Evolutionary conservation across 176 grass and related monocot species (phyloP).

Genomic region (Echinochloa phyllopogon): DNA sequence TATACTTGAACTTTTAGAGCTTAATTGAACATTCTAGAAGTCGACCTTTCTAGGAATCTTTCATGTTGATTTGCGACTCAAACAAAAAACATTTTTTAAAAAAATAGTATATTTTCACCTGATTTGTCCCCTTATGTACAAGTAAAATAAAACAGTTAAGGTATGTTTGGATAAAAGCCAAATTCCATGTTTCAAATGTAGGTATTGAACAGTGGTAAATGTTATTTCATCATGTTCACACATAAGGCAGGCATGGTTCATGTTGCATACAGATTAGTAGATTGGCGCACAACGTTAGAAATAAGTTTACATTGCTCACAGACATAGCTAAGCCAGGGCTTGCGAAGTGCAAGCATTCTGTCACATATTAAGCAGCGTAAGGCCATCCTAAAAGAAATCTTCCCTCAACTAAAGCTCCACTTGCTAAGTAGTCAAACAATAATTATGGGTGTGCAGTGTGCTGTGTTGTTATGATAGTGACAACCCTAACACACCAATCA

Average conservation of each 20-base stretch:
- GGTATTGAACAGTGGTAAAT: background rate
- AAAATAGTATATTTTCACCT: no score
- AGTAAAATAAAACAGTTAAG: background rate
- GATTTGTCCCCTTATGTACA: background rate
- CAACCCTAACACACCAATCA: background rate
- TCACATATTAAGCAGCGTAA: background rate
- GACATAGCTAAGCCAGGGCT: background rate
- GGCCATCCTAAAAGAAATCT: background rate
- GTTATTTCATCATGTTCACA: background rate
- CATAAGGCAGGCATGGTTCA: background rate
- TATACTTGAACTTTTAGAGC: background rate
- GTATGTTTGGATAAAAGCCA: background rate
- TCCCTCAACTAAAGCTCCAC: background rate
- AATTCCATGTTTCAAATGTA: background rate
- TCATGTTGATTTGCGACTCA: no score
- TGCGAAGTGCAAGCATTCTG: background rate
- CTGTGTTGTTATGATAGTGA: background rate
- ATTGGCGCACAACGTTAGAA: background rate
- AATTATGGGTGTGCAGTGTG: background rate
- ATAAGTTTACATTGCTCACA: background rate
- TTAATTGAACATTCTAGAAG: no score
- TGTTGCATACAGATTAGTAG: background rate
- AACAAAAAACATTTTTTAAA: no score
- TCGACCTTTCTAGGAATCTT: no score
- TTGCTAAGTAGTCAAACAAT: background rate